Percentiles rank a stretch among this genome's conserved stretches.
Evolutionary conservation across 768 basidiomycete genomes (phyloP).

Genomic region (Tylopilus felleus): DNA sequence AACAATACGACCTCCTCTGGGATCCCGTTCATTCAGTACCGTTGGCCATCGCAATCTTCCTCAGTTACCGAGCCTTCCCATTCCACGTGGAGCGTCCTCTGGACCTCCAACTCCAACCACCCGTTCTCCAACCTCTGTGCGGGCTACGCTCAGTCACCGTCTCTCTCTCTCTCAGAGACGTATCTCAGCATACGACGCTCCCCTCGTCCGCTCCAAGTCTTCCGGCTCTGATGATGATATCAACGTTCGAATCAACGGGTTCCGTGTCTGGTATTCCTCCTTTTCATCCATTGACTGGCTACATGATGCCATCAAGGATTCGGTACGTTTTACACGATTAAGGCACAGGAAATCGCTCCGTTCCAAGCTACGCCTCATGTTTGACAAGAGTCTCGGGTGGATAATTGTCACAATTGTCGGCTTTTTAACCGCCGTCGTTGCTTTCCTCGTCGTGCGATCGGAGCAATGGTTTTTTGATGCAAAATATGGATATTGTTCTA

Average conservation of each 20-base stretch:
- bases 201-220: slow-evolving; percentile 31
- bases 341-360: slow-evolving; percentile 67
- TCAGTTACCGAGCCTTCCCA: slow-evolving; percentile 34
- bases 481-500: slow-evolving; percentile 85
- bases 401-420: slow-evolving; percentile 87
- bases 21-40: slow-evolving; percentile 27
- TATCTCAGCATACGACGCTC: slow-evolving; percentile 70
- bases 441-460: slow-evolving; percentile 79
- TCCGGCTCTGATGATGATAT: slow-evolving; percentile 41
- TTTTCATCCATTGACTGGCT: slow-evolving; percentile 95
- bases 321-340: slow-evolving; percentile 71
- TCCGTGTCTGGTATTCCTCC: slow-evolving; percentile 82
- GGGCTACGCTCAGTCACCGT: slow-evolving; percentile 36
- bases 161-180: slow-evolving; percentile 48
- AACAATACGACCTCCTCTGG: slow-evolving; percentile 38
- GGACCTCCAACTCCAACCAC: slow-evolving; percentile 34
- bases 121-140: slow-evolving; percentile 33
- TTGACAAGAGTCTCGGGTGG: slow-evolving; percentile 86
- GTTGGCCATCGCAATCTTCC: slow-evolving; percentile 36
- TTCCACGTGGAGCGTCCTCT: slow-evolving; percentile 34
- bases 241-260: slow-evolving; percentile 75
- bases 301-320: slow-evolving; percentile 94
- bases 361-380: slow-evolving; percentile 55
- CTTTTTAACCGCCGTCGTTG: slow-evolving; percentile 77
- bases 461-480: slow-evolving; percentile 90